Evolutionary conservation across 2,329 filamentous ascomycete genomes (phyloP), one percentile per base, ranked within the genome.

Genomic region (Alternaria novae-zelandiae): DNA sequence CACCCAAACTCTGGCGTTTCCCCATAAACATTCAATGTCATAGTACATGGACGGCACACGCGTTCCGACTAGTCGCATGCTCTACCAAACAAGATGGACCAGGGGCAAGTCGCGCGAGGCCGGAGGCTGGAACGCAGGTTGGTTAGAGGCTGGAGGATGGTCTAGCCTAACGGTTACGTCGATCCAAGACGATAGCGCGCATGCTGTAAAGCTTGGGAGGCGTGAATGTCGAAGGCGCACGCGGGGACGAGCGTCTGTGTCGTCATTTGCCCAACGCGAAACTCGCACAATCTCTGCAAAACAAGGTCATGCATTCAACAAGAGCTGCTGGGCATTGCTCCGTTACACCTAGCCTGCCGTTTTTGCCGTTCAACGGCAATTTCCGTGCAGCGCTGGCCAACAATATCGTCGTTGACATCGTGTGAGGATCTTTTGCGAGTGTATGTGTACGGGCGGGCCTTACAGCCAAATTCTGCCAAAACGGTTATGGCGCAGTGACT

Each of bases 51-150:
- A 13, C 59, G 59, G 36, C 59, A 61, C 54, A 20, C 12, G 7
- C 43, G 20, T 57, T 51, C 46, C 54, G 59, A 53, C 36, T 61
- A 61, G 59, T 51, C 45, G 36, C 45, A 41, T 50, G 21, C 41
- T 25, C n/a, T 25, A 58, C 12, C 15, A 45, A 30, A 45, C 6
- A 15, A 32, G 43, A 25, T 45, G 46, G 41, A 51, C 25, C 59
- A 61, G 44, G 43, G 32, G 44, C 26, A 51, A 41, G 25, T 32
- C 45, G 23, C 21, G 41, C 15, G 41, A 46, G 17, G 5, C 10
- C 59, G 59, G 59, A 58, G 59, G 30, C 12, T 21, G 17, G 26
- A 15, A 56, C 46, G 59, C 53, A 28, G 12, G 20, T 46, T 15
- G 30, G 5, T 57, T 20, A 61, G 53, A 57, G 45, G 58, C 21